Conservation (phyloP, 257 asterid genomes). For the Solanum sparsipilum region DNA sequence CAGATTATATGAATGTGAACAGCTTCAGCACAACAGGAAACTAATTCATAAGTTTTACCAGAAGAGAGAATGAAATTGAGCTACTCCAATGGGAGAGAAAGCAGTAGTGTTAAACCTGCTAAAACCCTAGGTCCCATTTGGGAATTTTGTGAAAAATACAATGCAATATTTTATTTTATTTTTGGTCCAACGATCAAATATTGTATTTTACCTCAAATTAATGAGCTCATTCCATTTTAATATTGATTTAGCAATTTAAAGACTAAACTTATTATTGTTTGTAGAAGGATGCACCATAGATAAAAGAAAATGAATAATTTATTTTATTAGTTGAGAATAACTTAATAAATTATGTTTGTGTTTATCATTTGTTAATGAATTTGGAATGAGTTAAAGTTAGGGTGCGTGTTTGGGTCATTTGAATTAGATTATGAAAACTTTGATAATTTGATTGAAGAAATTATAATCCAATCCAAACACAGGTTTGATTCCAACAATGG, state of each 20-base stretch:
- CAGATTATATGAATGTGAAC: neutral
- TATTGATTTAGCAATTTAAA: neutral
- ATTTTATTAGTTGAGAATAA: neutral
- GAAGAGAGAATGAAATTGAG: neutral
- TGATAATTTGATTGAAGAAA: rapidly evolving
- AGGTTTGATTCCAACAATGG: too few relatives aligned
- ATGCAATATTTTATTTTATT: neutral
- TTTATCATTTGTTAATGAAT: neutral
- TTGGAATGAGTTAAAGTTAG: neutral
- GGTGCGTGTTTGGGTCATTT: neutral
- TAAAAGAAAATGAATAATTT: neutral
- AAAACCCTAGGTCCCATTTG: neutral
- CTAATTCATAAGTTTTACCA: neutral
- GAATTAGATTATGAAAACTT: neutral
- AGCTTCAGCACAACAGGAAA: neutral
- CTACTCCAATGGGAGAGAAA: neutral
- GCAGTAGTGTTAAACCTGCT: neutral
- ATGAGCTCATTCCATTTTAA: neutral
- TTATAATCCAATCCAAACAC: neutral
- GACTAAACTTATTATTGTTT: too few relatives aligned
- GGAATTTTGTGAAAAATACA: neutral
- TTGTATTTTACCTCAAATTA: neutral
- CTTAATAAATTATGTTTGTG: neutral
- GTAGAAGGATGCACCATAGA: too few relatives aligned
- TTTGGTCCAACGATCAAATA: neutral